phyloP scores from a whole-genome alignment of 192 early-diverging fungal species.

The Cetraspora pellucida region DNA sequence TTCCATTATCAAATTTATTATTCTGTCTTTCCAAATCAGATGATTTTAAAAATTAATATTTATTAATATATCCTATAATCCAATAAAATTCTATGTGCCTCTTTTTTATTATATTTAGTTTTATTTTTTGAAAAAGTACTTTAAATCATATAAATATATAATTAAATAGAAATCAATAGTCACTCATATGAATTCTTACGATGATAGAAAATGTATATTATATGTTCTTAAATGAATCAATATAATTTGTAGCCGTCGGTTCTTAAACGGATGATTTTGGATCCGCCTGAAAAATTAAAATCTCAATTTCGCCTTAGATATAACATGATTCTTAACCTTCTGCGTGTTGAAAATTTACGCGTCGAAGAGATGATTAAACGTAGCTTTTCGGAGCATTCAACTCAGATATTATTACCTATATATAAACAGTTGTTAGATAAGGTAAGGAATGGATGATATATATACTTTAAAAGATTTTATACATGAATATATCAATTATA shows the following conservation, averaged over 20 bases:
- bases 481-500: background rate
- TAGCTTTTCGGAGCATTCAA: constrained; percentile 88
- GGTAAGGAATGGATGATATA: constrained; percentile 34
- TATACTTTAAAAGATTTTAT: background rate
- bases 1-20: no score
- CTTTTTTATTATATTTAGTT: no score
- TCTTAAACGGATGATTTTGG: constrained; percentile 83
- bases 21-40: no score
- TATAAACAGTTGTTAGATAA: constrained; percentile 71
- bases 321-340: constrained; percentile 96
- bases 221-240: background rate
- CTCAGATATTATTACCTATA: constrained; percentile 88
- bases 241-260: constrained; percentile 39
- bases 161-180: no score
- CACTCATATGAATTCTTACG: background rate
- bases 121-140: no score
- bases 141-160: no score
- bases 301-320: constrained; percentile 97
- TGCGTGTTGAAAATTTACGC: constrained; percentile 91
- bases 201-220: background rate
- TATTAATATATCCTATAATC: no score
- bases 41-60: no score
- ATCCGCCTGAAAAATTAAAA: constrained; percentile 84
- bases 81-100: no score
- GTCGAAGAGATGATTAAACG: constrained; percentile 99